These are phyloP conservation scores for Pseudocercospora fuligena DNA, from an alignment of 2,329 filamentous ascomycete species.

Conservation along the genomic window DNA sequence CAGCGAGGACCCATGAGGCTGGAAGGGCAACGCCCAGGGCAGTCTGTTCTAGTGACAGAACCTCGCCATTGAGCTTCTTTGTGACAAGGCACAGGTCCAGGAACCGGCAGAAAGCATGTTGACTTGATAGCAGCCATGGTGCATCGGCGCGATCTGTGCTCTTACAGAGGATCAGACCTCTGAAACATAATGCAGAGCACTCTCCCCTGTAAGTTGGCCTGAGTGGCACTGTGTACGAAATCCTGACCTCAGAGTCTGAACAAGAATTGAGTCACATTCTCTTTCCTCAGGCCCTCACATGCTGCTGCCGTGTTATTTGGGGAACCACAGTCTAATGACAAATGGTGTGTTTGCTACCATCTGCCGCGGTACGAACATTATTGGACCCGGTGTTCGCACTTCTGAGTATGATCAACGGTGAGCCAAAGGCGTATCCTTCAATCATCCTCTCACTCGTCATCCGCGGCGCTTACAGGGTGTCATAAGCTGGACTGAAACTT, in stretches of 20 bases:
- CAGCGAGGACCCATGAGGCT: neutral
- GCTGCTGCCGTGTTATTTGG: neutral
- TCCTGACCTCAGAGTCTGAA: neutral
- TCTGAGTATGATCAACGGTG: neutral
- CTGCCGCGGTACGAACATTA: neutral
- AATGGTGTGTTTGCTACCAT: neutral
- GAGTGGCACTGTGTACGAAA: no score
- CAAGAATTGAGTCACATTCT: neutral
- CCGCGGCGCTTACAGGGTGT: neutral
- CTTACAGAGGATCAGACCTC: no score
- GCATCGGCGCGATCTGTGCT: no score
- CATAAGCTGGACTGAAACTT: neutral
- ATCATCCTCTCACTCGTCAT: neutral
- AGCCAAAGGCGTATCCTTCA: neutral
- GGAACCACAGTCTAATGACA: neutral
- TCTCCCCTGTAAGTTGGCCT: no score
- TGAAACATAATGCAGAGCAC: no score
- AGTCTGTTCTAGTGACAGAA: neutral
- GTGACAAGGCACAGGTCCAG: neutral
- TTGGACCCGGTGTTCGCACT: neutral
- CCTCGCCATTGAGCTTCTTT: neutral
- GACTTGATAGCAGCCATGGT: no score
- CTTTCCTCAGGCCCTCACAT: neutral
- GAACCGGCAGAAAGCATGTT: neutral
- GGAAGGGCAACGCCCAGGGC: neutral